phyloP scores from a whole-genome alignment of 352 stramenopile species.

The Globisporangium barbulae region DNA sequence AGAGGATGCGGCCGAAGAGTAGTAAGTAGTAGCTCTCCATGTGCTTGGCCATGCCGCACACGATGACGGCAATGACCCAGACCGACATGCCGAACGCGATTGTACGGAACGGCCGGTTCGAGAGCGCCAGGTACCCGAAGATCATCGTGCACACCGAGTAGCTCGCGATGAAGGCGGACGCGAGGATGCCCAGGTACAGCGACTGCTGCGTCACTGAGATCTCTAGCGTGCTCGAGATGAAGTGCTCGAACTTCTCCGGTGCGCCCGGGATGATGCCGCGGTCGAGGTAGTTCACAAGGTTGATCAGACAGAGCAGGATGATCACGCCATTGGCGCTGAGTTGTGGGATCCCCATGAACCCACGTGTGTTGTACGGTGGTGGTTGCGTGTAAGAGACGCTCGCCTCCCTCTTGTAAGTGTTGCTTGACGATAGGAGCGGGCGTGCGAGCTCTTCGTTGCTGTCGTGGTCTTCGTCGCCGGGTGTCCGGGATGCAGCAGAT shows the following conservation, averaged over 20 bases:
- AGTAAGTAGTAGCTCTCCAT: constrained; percentile 85
- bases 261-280: constrained; percentile 94
- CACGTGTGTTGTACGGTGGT: neutral
- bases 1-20: constrained; percentile 38
- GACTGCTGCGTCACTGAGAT: constrained; percentile 58
- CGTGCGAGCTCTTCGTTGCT: constrained; percentile 5
- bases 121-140: constrained; percentile 89
- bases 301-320: constrained; percentile 85
- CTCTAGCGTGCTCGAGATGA: constrained; percentile 81
- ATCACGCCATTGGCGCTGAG: constrained; percentile 64
- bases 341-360: constrained; percentile 17
- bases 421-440: constrained; percentile 6
- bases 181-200: constrained; percentile 85
- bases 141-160: constrained; percentile 91
- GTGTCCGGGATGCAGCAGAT: neutral
- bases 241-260: constrained; percentile 90
- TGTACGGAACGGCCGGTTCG: constrained; percentile 87
- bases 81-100: constrained; percentile 87
- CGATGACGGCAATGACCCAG: constrained; percentile 87
- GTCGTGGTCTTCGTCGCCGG: neutral
- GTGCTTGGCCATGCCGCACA: constrained; percentile 75
- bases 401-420: neutral
- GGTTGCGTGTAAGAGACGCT: neutral
- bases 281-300: constrained; percentile 95
- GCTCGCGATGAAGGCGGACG: constrained; percentile 93